These are phyloP conservation scores for Gossypium australe DNA, from an alignment of 345 rosid genomes.

Conservation along the genomic window DNA sequence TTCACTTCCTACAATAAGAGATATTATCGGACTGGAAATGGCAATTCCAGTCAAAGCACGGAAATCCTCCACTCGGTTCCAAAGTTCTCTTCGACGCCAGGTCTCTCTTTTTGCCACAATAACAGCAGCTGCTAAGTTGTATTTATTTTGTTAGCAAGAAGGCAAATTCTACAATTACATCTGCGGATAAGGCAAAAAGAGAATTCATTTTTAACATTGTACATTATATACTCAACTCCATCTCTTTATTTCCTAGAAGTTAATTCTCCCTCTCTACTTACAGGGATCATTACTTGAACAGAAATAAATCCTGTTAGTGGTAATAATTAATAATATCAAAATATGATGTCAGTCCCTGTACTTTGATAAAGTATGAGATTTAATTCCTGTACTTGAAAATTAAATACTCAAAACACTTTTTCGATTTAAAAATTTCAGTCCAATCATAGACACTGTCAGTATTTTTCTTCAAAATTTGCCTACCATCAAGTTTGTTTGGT, in stretches of 20 bases:
- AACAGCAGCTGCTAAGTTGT: conserved; percentile 58
- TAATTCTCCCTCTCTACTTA: background rate
- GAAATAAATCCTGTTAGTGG: background rate
- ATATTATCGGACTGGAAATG: conserved; percentile 70
- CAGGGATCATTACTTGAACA: background rate
- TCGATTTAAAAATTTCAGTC: too few species aligned
- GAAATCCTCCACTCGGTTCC: conserved; percentile 78
- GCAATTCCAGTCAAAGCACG: conserved; percentile 61
- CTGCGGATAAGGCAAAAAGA: background rate
- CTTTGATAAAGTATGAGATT: too few species aligned
- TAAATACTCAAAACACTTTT: too few species aligned
- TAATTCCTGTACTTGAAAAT: too few species aligned
- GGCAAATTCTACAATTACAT: conserved; percentile 6
- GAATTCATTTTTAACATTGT: background rate
- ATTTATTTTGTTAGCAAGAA: conserved; percentile 8
- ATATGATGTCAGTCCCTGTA: too few species aligned
- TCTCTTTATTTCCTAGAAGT: background rate
- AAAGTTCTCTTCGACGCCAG: conserved; percentile 82
- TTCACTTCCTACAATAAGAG: conserved; percentile 83
- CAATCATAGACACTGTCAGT: too few species aligned
- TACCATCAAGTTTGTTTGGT: too few species aligned
- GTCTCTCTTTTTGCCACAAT: conserved; percentile 73
- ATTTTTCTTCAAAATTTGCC: too few species aligned
- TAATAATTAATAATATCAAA: background rate
- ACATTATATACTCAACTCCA: background rate